Conservation (phyloP, 371 early-diverging fungal genomes). For the Lichtheimia ramosa region DNA sequence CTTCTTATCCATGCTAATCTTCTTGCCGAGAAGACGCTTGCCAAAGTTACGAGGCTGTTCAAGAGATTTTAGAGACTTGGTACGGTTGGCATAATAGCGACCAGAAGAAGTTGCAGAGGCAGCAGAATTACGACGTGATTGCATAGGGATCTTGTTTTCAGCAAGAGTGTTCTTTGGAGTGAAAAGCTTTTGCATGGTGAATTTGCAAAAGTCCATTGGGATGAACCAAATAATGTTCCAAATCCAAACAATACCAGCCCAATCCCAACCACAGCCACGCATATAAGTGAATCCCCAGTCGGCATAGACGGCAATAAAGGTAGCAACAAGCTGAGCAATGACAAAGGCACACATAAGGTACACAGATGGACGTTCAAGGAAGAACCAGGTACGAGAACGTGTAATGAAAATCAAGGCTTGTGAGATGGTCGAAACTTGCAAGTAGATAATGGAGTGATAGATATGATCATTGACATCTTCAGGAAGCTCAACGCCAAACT, state of each 20-base stretch:
- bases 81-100: constrained; percentile 52
- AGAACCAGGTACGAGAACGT: constrained; percentile 57
- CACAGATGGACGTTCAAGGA: constrained; percentile 52
- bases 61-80: constrained; percentile 38
- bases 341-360: constrained; percentile 49
- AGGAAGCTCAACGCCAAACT: constrained; percentile 32
- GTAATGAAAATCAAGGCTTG: constrained; percentile 62
- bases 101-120: constrained; percentile 46
- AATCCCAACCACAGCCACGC: constrained; percentile 55
- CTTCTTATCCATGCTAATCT: constrained; percentile 35
- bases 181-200: constrained; percentile 59
- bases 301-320: constrained; percentile 60
- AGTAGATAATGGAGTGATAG: constrained; percentile 55
- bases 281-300: constrained; percentile 62
- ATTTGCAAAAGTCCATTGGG: constrained; percentile 71
- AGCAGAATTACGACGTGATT: constrained; percentile 47
- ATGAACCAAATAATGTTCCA: constrained; percentile 77
- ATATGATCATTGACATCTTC: constrained; percentile 39
- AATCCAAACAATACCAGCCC: constrained; percentile 67
- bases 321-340: constrained; percentile 56
- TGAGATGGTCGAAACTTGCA: constrained; percentile 60
- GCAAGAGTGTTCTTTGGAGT: constrained; percentile 29
- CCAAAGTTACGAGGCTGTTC: constrained; percentile 46
- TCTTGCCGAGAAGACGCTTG: constrained; percentile 38
- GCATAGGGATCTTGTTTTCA: constrained; percentile 18